phyloP scores from a whole-genome alignment of 768 basidiomycete genomes.

The Amanita polypyramis region DNA sequence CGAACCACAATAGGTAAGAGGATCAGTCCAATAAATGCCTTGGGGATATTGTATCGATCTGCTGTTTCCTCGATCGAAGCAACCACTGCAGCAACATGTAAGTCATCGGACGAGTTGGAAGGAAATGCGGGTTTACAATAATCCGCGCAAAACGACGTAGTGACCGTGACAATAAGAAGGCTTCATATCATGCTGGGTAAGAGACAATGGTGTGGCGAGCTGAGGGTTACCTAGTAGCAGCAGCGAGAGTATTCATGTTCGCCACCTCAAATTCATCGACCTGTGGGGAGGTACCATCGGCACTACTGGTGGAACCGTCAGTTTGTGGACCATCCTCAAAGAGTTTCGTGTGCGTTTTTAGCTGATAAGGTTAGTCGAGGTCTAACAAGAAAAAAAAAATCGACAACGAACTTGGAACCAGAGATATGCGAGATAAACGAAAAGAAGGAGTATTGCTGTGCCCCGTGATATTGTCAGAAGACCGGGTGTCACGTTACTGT shows the following conservation, averaged over 20 bases:
- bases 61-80: conserved; percentile 91
- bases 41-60: conserved; percentile 67
- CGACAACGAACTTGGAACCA: conserved; percentile 53
- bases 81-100: conserved; percentile 42
- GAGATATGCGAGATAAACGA: conserved; percentile 66
- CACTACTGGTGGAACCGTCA: background rate
- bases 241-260: conserved; percentile 64
- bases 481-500: conserved; percentile 28
- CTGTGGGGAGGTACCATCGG: conserved; percentile 14
- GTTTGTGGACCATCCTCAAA: conserved; percentile 17
- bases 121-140: conserved; percentile 36
- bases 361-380: conserved; percentile 24
- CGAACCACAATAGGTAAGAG: conserved; percentile 79
- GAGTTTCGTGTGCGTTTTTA: conserved; percentile 60
- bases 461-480: conserved; percentile 48
- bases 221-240: conserved; percentile 35
- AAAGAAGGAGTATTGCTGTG: conserved; percentile 64
- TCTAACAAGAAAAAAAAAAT: background rate
- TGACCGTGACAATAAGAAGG: conserved; percentile 62
- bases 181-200: conserved; percentile 20
- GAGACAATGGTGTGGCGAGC: background rate
- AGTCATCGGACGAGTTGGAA: conserved; percentile 16
- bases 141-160: conserved; percentile 87
- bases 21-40: conserved; percentile 79
- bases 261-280: conserved; percentile 30